Conservation (phyloP, 345 rosid species). For the Salix brachista region DNA sequence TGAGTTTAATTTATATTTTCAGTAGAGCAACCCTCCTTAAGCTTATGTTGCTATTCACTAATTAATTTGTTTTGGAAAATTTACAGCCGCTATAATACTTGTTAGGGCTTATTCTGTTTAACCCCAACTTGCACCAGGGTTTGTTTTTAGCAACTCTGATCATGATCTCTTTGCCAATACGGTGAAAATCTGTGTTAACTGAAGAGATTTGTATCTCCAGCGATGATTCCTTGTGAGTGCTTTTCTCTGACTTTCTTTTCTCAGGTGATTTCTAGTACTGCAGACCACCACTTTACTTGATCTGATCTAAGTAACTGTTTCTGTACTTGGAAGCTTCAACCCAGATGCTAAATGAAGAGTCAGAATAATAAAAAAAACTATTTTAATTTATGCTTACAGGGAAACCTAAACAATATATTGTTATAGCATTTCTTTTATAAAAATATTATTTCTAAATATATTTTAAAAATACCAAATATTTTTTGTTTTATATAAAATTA, state of each 20-base stretch:
- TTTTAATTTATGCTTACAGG: no score
- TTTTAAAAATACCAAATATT: no score
- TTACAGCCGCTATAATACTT: not conserved
- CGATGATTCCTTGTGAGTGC: constrained; percentile 3
- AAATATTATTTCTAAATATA: no score
- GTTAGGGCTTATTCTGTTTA: constrained; percentile 15
- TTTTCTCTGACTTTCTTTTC: constrained; percentile 12
- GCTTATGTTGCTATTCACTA: not conserved
- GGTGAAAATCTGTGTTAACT: constrained; percentile 10
- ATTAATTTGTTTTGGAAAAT: not conserved
- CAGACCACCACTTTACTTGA: constrained; percentile 14
- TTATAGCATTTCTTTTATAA: no score
- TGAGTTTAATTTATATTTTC: not conserved
- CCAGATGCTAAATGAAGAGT: no score
- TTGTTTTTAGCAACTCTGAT: constrained; percentile 6
- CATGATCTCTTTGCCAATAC: constrained; percentile 4
- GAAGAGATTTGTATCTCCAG: constrained; percentile 6
- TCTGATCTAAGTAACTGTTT: constrained; percentile 29
- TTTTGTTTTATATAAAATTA: no score
- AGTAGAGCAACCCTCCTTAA: not conserved
- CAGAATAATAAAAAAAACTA: no score
- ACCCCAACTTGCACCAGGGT: constrained; percentile 2
- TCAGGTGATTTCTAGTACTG: constrained; percentile 12
- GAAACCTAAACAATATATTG: no score
- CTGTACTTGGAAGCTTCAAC: constrained; percentile 17